phyloP scores from a whole-genome alignment of 2,329 filamentous ascomycete genomes.

The Pseudogymnoascus sp. region DNA sequence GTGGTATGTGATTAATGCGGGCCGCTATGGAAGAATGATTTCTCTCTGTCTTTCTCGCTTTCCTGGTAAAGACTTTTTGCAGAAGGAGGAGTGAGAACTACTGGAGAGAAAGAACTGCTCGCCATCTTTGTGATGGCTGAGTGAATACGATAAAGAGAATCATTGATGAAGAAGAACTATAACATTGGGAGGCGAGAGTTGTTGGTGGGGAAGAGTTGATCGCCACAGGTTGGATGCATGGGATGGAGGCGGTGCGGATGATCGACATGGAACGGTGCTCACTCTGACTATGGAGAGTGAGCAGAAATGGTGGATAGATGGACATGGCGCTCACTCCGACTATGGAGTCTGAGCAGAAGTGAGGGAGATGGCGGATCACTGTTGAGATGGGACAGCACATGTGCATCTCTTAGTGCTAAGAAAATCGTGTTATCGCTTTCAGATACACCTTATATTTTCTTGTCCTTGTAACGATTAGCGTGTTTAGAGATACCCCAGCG shows the following conservation, averaged over 20 bases:
- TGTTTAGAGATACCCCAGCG: conserved; percentile 2
- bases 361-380: neutral
- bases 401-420: neutral
- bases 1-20: neutral
- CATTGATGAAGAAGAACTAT: neutral
- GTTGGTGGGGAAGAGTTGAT: neutral
- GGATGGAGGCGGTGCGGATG: neutral
- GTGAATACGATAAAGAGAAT: neutral
- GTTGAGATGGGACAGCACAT: neutral
- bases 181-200: neutral
- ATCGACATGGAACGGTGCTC: neutral
- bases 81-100: neutral
- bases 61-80: neutral
- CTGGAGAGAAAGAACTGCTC: neutral
- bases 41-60: neutral
- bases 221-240: neutral
- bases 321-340: neutral
- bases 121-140: neutral
- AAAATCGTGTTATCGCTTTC: neutral
- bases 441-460: neutral
- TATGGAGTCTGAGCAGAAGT: neutral
- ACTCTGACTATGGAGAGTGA: neutral
- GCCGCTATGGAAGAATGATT: neutral
- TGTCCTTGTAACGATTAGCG: neutral
- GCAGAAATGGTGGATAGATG: neutral